Base-by-base conservation (phyloP, 129 eudicot species). In the Calendula officinalis region DNA sequence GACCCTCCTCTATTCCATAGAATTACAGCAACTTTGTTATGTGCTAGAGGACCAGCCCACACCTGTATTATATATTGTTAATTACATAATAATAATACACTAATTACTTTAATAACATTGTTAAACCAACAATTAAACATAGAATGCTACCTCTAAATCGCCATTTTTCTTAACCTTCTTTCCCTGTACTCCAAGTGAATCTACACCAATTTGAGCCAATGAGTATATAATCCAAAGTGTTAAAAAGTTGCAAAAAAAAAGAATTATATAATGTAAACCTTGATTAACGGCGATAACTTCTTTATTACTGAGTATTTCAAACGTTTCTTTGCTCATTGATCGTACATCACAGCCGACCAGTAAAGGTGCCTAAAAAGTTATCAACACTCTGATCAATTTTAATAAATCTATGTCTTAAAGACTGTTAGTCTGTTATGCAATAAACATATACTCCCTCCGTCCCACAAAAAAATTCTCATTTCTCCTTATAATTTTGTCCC, bases 241-340 rank as follows among this genome's bases (percentile, higher is more conserved):
- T 6, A 9, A 10, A 52, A 45, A 15, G 8, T 5, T 13, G n/a
- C 4, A 56, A 45, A 53, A 2, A 6, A 56, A 45, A 53, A 4
- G 8, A 38, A 37, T 10, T 33, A 35, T 46, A 46, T 14, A 13
- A 3, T 22, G 34, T 37, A 27, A n/a, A 91, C 95, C 95, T 82
- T 91, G 98, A 68, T 84, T 91, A 5, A 91, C 95, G 1, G 88
- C 86, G 55, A 91, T 84, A 36, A 85, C 98, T 74, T 91, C 96
- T 48, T 74, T 71, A 32, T 91, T 91, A 77, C 88, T 60, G 10
- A 91, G 83, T n/a, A 91, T 43, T 52, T 49, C 61, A 10, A 50
- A 41, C 6, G 98, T 85, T 38, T 42, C 76, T 10, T 62, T 77
- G 78, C 85, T 78, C 84, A 87, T 81, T 9, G 96, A 74, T 66